Evolutionary conservation across 2,329 filamentous ascomycete species (phyloP).

Genomic region (Colletotrichum liriopes): DNA sequence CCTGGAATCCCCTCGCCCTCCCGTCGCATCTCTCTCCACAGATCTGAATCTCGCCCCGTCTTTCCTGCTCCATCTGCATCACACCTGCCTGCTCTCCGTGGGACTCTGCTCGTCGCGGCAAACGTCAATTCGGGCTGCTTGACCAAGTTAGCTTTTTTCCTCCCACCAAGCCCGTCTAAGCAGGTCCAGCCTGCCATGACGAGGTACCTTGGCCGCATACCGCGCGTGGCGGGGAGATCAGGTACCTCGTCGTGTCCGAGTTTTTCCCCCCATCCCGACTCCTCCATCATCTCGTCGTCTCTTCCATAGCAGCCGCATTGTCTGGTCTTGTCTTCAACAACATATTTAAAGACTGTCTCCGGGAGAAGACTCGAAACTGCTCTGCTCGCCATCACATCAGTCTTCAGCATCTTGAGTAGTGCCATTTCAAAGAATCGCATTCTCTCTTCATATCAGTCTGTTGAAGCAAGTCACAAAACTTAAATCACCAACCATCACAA

Average conservation of each 20-base stretch:
- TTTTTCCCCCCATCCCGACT: constrained; percentile 23
- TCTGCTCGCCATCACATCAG: constrained; percentile 2
- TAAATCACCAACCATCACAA: constrained; percentile 22
- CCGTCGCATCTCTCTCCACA: constrained; percentile 39
- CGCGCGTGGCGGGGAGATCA: constrained; percentile 11
- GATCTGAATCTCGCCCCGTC: constrained; percentile 41
- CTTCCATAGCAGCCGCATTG: neutral
- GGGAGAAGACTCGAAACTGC: neutral
- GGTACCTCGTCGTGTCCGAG: constrained; percentile 30
- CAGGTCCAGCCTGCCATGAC: constrained; percentile 10
- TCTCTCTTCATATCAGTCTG: neutral
- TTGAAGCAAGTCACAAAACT: neutral
- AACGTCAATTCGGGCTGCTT: constrained; percentile 34
- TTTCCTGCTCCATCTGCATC: constrained; percentile 36
- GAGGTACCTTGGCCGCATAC: constrained; percentile 25
- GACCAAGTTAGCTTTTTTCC: constrained; percentile 29
- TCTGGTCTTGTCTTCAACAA: constrained; percentile 34
- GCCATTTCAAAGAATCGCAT: neutral
- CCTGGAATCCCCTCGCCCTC: constrained; percentile 35
- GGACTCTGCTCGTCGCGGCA: constrained; percentile 9
- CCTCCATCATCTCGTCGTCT: constrained; percentile 18
- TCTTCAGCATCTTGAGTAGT: constrained; percentile 8
- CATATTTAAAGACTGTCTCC: constrained; percentile 39
- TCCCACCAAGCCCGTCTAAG: neutral
- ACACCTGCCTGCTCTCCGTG: constrained; percentile 2